Conservation (phyloP, 2,329 filamentous ascomycete genomes). For the Beauveria brongniartii region DNA sequence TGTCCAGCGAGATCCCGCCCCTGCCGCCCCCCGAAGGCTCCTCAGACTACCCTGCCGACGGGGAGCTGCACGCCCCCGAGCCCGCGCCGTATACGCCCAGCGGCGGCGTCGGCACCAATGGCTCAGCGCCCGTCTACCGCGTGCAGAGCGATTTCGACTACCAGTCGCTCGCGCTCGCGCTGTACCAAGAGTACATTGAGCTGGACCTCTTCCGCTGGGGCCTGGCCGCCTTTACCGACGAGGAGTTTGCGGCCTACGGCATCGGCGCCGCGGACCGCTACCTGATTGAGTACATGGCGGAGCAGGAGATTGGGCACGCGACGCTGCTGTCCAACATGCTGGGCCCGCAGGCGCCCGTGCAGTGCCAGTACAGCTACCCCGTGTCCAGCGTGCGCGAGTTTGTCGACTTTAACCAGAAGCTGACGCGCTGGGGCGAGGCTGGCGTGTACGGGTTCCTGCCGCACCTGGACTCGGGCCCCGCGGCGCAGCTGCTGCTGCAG, state of each 20-base stretch:
- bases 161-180: constrained; percentile 62
- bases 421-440: constrained; percentile 69
- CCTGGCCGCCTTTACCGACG: constrained; percentile 57
- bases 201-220: constrained; percentile 75
- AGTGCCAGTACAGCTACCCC: constrained; percentile 79
- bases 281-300: constrained; percentile 67
- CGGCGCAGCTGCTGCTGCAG: constrained; percentile 64
- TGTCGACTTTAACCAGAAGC: constrained; percentile 75
- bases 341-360: constrained; percentile 57
- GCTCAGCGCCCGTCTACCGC: constrained; percentile 63
- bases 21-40: constrained; percentile 39
- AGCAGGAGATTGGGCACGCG: constrained; percentile 71
- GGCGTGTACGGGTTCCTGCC: constrained; percentile 62
- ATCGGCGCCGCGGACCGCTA: constrained; percentile 61
- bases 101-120: constrained; percentile 71
- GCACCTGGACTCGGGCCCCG: constrained; percentile 69
- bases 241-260: constrained; percentile 62
- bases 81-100: constrained; percentile 65
- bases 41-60: constrained; percentile 64
- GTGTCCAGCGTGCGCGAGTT: constrained; percentile 67
- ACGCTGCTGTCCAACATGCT: constrained; percentile 73
- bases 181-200: constrained; percentile 82
- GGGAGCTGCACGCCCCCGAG: constrained; percentile 56
- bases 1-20: constrained; percentile 44
- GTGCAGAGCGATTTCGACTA: constrained; percentile 79